These are phyloP conservation scores for Diplodia mutila DNA, from an alignment of 2,329 filamentous ascomycete species.

Conservation along the genomic window DNA sequence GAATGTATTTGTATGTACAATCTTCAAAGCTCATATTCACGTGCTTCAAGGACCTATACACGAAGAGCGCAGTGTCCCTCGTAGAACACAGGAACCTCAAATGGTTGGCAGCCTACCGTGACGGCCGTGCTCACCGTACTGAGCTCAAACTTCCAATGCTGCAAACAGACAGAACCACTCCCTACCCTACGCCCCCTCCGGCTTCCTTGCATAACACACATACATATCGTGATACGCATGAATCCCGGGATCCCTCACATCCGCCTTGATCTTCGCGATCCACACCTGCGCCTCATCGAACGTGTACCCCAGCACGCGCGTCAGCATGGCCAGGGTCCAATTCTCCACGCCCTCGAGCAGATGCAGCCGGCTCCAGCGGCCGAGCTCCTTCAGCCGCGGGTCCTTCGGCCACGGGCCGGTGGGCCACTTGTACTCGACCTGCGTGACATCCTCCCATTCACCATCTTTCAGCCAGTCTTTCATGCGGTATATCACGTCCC, in stretches of 20 bases:
- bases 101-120: too few species aligned
- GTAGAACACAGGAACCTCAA: too few species aligned
- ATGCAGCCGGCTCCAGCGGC: constrained; percentile 37
- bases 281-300: constrained; percentile 24
- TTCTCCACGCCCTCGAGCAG: constrained; percentile 44
- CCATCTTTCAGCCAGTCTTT: constrained; percentile 53
- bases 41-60: too few species aligned
- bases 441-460: constrained; percentile 58
- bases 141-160: too few species aligned
- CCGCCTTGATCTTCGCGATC: constrained; percentile 12
- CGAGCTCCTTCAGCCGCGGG: constrained; percentile 40
- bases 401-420: constrained; percentile 38
- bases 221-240: constrained; percentile 24
- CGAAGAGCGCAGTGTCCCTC: too few species aligned
- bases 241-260: constrained; percentile 10
- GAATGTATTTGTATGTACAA: too few species aligned
- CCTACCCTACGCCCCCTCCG: background rate
- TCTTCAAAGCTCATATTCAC: too few species aligned
- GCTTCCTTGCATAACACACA: constrained; percentile 11
- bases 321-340: constrained; percentile 43
- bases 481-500: constrained; percentile 44
- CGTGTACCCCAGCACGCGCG: constrained; percentile 28
- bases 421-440: constrained; percentile 46
- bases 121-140: too few species aligned
- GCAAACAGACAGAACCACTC: too few species aligned